Evolutionary conservation across 495 filamentous ascomycete species (phyloP).

Genomic region (Neurospora sp.): DNA sequence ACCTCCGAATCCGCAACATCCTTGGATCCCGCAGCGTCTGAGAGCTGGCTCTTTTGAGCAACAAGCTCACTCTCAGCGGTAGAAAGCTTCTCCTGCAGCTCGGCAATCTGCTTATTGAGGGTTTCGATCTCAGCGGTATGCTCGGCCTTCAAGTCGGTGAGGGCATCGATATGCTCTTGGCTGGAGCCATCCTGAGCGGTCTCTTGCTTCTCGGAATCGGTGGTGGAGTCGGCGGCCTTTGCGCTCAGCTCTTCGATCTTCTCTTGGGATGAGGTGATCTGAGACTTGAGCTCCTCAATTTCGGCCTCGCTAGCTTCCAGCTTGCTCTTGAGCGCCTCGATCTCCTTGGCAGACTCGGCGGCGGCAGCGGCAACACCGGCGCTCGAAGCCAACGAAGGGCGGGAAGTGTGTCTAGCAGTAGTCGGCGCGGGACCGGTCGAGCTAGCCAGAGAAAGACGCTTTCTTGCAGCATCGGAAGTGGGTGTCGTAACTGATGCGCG

Average conservation of each 20-base stretch:
- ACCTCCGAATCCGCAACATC: slow-evolving; percentile 32
- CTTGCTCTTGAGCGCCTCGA: slow-evolving; percentile 43
- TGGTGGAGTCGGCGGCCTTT: slow-evolving; percentile 21
- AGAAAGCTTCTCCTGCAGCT: slow-evolving; percentile 33
- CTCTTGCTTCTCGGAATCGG: slow-evolving; percentile 4
- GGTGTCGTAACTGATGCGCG: slow-evolving; percentile 25
- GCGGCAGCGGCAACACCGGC: slow-evolving; percentile 22
- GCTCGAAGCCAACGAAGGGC: slow-evolving; percentile 29
- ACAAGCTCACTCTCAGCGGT: slow-evolving; percentile 30
- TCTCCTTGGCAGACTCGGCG: slow-evolving; percentile 34
- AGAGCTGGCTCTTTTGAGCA: slow-evolving; percentile 25
- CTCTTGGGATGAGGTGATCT: slow-evolving; percentile 35
- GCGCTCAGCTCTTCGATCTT: slow-evolving; percentile 33
- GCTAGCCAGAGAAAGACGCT: slow-evolving; percentile 35
- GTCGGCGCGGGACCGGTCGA: slow-evolving; percentile 13
- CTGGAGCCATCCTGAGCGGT: slow-evolving; percentile 18
- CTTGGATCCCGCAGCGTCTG: slow-evolving; percentile 25
- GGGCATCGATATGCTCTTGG: slow-evolving; percentile 31
- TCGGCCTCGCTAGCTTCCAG: slow-evolving; percentile 35
- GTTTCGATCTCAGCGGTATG: slow-evolving; percentile 38
- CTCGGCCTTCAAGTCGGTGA: slow-evolving; percentile 34
- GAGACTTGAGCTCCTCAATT: slow-evolving; percentile 37
- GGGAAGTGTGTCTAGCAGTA: slow-evolving; percentile 23
- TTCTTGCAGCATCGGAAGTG: slow-evolving; percentile 34
- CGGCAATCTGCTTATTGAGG: slow-evolving; percentile 29